Percentiles rank a stretch among this genome's conserved stretches.
Conservation (phyloP, 2,329 filamentous ascomycete species). For the Diaporthe sp. region DNA sequence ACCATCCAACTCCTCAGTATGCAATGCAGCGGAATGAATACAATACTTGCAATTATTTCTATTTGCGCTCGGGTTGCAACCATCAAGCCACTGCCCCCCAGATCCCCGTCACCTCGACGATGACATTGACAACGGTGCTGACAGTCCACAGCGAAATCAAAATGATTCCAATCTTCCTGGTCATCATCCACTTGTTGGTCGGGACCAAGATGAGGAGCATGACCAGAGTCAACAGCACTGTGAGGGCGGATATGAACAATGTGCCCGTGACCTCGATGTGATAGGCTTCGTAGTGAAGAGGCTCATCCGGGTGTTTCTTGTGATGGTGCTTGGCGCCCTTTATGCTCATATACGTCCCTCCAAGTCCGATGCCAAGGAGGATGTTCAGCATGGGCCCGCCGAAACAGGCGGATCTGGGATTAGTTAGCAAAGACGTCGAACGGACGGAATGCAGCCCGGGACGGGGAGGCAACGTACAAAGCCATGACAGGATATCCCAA, state of each 20-base stretch:
- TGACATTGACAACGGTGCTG: constrained; percentile 84
- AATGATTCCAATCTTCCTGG: constrained; percentile 81
- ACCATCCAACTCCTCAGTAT: background rate
- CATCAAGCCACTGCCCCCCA: constrained; percentile 50
- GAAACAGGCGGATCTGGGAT: constrained; percentile 82
- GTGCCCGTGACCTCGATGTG: constrained; percentile 86
- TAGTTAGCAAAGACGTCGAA: constrained; percentile 39
- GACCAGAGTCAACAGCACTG: constrained; percentile 82
- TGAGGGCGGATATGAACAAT: constrained; percentile 85
- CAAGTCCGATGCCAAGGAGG: constrained; percentile 90
- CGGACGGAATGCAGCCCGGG: background rate
- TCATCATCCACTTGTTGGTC: constrained; percentile 87
- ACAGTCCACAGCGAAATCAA: constrained; percentile 84
- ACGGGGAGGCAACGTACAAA: constrained; percentile 58
- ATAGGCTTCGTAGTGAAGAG: constrained; percentile 79
- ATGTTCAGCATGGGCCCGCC: constrained; percentile 99
- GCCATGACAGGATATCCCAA: constrained; percentile 98
- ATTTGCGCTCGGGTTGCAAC: background rate
- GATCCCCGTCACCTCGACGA: constrained; percentile 76
- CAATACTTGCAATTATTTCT: background rate
- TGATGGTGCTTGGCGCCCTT: constrained; percentile 73
- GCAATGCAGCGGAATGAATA: background rate
- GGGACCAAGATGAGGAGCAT: constrained; percentile 85
- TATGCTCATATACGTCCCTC: constrained; percentile 88
- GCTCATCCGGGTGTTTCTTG: constrained; percentile 72